Evolutionary conservation across 2,329 filamentous ascomycete genomes (phyloP).

Genomic region (Fusarium virguliforme): DNA sequence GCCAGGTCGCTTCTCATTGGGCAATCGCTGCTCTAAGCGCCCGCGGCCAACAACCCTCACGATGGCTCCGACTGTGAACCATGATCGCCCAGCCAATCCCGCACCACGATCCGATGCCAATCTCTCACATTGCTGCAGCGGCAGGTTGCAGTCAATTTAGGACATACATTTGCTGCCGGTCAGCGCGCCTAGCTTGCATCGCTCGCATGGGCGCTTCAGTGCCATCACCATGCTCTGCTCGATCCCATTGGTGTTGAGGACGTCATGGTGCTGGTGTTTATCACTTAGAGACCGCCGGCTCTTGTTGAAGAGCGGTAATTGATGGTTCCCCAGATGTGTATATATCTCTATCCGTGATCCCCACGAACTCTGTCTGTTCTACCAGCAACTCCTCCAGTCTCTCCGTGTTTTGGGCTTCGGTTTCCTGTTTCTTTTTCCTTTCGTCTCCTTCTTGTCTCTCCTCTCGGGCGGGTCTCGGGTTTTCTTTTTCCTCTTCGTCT

Average conservation of each 20-base stretch:
- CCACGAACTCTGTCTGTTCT: conserved; percentile 1
- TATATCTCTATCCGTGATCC: conserved; percentile 41
- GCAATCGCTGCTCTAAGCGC: conserved; percentile 41
- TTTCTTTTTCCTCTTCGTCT: conserved; percentile 28
- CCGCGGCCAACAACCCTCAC: conserved; percentile 32
- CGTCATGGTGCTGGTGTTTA: conserved; percentile 29
- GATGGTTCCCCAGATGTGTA: conserved; percentile 35
- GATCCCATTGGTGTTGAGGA: conserved; percentile 40
- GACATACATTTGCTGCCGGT: conserved; percentile 8
- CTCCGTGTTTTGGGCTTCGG: conserved; percentile 10
- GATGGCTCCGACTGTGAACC: conserved; percentile 18
- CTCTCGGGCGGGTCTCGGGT: conserved; percentile 32
- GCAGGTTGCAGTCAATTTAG: conserved; percentile 36
- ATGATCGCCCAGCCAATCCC: conserved; percentile 41
- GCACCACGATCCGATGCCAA: conserved; percentile 23
- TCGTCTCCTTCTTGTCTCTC: conserved; percentile 18
- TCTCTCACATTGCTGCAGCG: conserved; percentile 34
- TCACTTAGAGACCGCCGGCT: conserved; percentile 32
- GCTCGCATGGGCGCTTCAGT: conserved; percentile 48
- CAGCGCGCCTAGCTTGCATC: conserved; percentile 49
- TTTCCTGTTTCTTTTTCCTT: conserved; percentile 21
- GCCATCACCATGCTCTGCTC: conserved; percentile 31
- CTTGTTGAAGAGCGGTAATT: conserved; percentile 35
- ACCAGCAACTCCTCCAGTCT: conserved; percentile 15
- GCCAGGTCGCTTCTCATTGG: conserved; percentile 42